Percentiles rank a stretch among this genome's conserved stretches.
Evolutionary conservation across 2,329 filamentous ascomycete species (phyloP).

Genomic region (Alternaria gaisen): DNA sequence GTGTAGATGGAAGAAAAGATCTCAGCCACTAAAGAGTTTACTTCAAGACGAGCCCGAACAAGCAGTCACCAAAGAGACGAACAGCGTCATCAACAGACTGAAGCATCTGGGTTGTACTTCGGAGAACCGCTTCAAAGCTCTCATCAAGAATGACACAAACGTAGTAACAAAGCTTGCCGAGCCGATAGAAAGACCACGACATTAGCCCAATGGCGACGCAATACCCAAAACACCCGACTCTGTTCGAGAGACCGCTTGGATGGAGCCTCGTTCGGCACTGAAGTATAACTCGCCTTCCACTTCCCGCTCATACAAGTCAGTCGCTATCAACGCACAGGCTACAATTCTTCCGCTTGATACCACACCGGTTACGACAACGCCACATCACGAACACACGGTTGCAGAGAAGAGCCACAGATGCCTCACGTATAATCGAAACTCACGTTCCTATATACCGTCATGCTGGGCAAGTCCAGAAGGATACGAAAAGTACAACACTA

Average conservation of each 20-base stretch:
- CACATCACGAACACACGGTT: conserved; percentile 16
- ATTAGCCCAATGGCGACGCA: neutral
- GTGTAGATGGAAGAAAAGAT: conserved; percentile 1
- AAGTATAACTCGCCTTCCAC: neutral
- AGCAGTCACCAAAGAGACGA: neutral
- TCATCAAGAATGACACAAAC: neutral
- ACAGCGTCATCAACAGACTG: neutral
- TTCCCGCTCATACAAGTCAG: neutral
- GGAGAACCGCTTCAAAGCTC: neutral
- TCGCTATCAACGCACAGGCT: conserved; percentile 1
- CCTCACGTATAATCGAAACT: neutral
- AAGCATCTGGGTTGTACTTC: neutral
- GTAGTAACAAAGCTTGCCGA: neutral
- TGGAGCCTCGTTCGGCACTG: neutral
- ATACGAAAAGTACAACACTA: conserved; percentile 22
- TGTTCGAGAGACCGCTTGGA: neutral
- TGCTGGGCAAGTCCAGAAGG: conserved; percentile 21
- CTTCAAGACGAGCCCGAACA: neutral
- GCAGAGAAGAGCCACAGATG: neutral
- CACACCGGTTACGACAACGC: neutral
- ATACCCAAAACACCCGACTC: neutral
- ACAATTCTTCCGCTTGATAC: neutral
- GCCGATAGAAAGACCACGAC: neutral
- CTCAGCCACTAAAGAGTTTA: neutral
- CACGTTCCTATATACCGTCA: conserved; percentile 6